Conservation (phyloP, 192 early-diverging fungal species). For the Rhizophagus prolifer region DNA sequence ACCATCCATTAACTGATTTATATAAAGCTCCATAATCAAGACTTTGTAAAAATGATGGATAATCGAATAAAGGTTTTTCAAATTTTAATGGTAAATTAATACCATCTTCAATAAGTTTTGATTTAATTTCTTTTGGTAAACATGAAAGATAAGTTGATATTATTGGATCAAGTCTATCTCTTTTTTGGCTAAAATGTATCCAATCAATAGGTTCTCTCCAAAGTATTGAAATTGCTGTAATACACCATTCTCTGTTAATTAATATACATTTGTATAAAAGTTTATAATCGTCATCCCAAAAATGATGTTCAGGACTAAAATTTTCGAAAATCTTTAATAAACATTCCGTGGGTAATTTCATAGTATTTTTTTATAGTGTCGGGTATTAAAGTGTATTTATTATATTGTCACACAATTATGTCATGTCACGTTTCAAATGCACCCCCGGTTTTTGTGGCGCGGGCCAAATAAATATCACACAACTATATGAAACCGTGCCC, state of each 20-base stretch:
- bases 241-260: not conserved
- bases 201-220: not conserved
- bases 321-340: not conserved
- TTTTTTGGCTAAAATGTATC: not conserved
- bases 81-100: not conserved
- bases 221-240: not conserved
- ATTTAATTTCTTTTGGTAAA: not conserved
- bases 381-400: no score
- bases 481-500: no score
- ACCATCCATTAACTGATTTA: not conserved
- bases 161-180: not conserved
- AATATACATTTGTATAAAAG: not conserved
- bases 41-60: not conserved
- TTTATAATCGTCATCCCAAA: not conserved
- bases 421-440: no score
- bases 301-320: not conserved
- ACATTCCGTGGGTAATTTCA: not conserved
- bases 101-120: not conserved
- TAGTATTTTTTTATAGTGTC: not conserved
- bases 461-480: no score
- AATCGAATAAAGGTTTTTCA: not conserved
- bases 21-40: not conserved
- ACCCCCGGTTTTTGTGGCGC: no score
- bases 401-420: no score
- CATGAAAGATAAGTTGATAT: not conserved